phyloP scores from a whole-genome alignment of 2,329 filamentous ascomycete species.

The Aspergillus fumigatiaffinis region DNA sequence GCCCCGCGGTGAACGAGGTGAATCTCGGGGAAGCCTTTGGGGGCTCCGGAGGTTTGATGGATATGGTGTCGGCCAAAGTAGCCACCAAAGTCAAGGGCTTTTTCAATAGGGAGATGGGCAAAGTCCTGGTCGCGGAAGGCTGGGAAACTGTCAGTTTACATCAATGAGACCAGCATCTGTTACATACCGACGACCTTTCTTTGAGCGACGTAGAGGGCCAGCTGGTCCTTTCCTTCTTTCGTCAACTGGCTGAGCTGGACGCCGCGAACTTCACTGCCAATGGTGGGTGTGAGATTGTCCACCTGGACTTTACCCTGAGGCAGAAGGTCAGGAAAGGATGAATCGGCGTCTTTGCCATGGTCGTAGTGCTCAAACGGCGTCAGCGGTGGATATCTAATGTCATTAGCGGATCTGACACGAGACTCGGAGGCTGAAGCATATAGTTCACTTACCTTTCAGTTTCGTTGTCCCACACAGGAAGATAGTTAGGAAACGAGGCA shows the following conservation, averaged over 20 bases:
- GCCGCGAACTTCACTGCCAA: slow-evolving; percentile 67
- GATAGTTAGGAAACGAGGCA: slow-evolving; percentile 66
- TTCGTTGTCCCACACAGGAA: slow-evolving; percentile 66
- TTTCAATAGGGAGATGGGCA: slow-evolving; percentile 63
- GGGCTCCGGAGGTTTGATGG: slow-evolving; percentile 72
- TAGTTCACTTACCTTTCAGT: slow-evolving; percentile 31
- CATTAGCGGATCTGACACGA: background rate
- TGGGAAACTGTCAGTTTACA: no score
- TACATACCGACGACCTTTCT: slow-evolving; percentile 62
- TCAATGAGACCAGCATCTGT: background rate
- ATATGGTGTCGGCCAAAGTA: slow-evolving; percentile 82
- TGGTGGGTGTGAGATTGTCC: slow-evolving; percentile 65
- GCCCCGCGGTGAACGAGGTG: slow-evolving; percentile 74
- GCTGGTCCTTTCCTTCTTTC: slow-evolving; percentile 68
- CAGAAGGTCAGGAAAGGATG: slow-evolving; percentile 65
- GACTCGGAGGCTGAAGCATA: background rate
- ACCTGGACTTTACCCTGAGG: slow-evolving; percentile 42
- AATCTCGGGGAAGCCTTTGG: slow-evolving; percentile 68
- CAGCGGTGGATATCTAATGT: slow-evolving; percentile 55
- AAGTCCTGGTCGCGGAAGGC: slow-evolving; percentile 74
- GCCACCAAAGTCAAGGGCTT: slow-evolving; percentile 64
- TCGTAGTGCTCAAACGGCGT: slow-evolving; percentile 69
- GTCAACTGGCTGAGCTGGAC: slow-evolving; percentile 67
- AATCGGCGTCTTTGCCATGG: slow-evolving; percentile 71
- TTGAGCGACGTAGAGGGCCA: slow-evolving; percentile 52